Percentiles rank a stretch among this genome's conserved stretches.
These are phyloP conservation scores for Cercospora sp. DNA, from an alignment of 2,329 filamentous ascomycete species.

Conservation along the genomic window DNA sequence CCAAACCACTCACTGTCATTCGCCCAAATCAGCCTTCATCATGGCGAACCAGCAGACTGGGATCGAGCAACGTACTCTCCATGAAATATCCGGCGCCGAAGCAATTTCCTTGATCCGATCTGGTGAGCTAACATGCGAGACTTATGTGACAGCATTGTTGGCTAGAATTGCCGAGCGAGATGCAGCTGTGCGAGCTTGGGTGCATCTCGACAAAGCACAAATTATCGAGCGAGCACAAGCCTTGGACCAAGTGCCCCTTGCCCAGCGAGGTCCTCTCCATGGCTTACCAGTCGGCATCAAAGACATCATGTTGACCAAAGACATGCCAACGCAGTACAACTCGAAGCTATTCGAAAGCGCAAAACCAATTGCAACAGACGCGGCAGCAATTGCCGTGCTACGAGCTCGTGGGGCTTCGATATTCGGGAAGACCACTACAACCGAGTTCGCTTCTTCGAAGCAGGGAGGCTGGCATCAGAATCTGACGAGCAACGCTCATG, in stretches of 20 bases:
- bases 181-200: constrained; percentile 53
- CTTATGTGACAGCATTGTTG: constrained; percentile 52
- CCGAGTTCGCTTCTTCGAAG: constrained; percentile 62
- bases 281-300: constrained; percentile 60
- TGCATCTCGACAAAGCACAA: constrained; percentile 47
- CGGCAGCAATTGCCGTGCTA: constrained; percentile 54
- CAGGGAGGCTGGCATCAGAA: constrained; percentile 44
- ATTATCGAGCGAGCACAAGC: constrained; percentile 50
- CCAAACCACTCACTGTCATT: neutral
- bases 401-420: constrained; percentile 58
- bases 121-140: constrained; percentile 50
- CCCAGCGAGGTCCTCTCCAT: constrained; percentile 56
- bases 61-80: neutral
- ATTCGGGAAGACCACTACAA: constrained; percentile 61
- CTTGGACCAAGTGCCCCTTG: constrained; percentile 40
- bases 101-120: constrained; percentile 34
- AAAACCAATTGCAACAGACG: constrained; percentile 50
- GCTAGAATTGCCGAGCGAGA: constrained; percentile 49
- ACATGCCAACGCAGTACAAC: constrained; percentile 60
- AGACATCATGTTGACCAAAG: constrained; percentile 59
- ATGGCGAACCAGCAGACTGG: neutral
- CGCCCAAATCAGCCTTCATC: too few relatives aligned
- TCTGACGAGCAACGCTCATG: constrained; percentile 58
- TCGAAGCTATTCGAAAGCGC: constrained; percentile 56
- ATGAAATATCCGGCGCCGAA: neutral